phyloP scores from a whole-genome alignment of 441 rosid genomes.

The Caryocar brasiliense region DNA sequence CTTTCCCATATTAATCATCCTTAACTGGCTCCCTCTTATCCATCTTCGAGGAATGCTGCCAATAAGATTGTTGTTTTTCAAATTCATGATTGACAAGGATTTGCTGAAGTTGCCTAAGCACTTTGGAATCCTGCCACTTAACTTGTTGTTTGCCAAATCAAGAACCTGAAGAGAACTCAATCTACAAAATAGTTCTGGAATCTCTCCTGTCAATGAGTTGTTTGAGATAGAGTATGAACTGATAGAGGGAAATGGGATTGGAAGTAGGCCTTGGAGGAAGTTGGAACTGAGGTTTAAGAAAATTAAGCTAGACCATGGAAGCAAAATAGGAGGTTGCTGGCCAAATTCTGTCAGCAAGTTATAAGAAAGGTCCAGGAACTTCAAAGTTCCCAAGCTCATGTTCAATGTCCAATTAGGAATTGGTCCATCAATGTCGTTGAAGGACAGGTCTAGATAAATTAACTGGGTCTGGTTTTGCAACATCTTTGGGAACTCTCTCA shows the following conservation, averaged over 20 bases:
- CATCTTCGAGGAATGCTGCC: slow-evolving; percentile 7
- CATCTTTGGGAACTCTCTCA: slow-evolving; percentile 14
- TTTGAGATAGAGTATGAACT: neutral
- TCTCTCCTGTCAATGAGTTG: slow-evolving; percentile 3
- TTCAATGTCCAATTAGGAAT: neutral
- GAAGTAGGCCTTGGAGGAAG: slow-evolving; percentile 12
- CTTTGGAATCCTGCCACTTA: slow-evolving; percentile 12
- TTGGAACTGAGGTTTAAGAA: neutral
- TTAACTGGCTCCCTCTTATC: neutral
- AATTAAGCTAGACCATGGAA: slow-evolving; percentile 5
- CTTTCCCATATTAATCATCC: neutral
- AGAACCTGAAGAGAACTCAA: neutral
- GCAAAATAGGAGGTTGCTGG: neutral
- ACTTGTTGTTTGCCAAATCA: slow-evolving; percentile 14
- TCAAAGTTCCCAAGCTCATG: neutral
- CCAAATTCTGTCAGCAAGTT: neutral
- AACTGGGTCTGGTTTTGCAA: slow-evolving; percentile 10
- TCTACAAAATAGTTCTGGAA: slow-evolving; percentile 8
- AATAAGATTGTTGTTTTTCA: neutral
- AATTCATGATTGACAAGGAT: neutral
- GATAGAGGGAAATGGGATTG: slow-evolving; percentile 8
- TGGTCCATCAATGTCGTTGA: slow-evolving; percentile 3
- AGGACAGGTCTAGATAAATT: neutral
- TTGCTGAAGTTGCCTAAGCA: slow-evolving; percentile 9
- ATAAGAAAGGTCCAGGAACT: slow-evolving; percentile 1